A percentile compares a stretch with the other conserved stretches of the same genome.
Conservation (phyloP, 495 filamentous ascomycete genomes). For the Patellaria atrata region DNA sequence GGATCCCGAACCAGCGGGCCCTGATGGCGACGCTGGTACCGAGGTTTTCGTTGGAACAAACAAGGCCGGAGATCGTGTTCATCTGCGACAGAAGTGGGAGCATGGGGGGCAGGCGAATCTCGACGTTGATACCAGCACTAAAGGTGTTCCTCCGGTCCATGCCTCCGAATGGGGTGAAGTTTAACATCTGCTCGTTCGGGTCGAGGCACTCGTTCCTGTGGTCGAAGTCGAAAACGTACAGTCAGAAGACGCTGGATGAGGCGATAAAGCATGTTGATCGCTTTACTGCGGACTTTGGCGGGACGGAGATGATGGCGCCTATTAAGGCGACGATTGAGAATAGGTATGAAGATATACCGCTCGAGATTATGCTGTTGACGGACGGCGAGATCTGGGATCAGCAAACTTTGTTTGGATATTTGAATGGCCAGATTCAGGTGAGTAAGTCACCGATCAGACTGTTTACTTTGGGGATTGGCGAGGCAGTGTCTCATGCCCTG, state of each 20-base stretch:
- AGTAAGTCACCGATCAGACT: constrained; percentile 41
- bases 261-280: constrained; percentile 37
- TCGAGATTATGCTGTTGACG: constrained; percentile 55
- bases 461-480: constrained; percentile 53
- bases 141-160: constrained; percentile 56
- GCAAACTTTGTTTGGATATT: constrained; percentile 37
- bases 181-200: constrained; percentile 68
- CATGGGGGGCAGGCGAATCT: constrained; percentile 42
- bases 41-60: constrained; percentile 40
- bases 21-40: constrained; percentile 56
- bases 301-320: constrained; percentile 49
- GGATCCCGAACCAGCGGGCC: constrained; percentile 43
- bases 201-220: constrained; percentile 40
- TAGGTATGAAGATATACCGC: constrained; percentile 35
- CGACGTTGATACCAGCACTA: constrained; percentile 41
- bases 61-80: constrained; percentile 52
- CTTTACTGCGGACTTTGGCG: constrained; percentile 43
- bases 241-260: constrained; percentile 32
- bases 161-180: constrained; percentile 48
- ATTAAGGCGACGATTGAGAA: constrained; percentile 37
- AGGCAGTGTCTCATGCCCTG: constrained; percentile 43
- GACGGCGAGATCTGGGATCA: constrained; percentile 58
- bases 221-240: constrained; percentile 40
- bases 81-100: constrained; percentile 54
- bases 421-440: constrained; percentile 35